A percentile compares a stretch with the other conserved stretches of the same genome.
These are phyloP conservation scores for Trichoderma afroharzianum DNA, from an alignment of 2,329 filamentous ascomycete species.

Conservation along the genomic window DNA sequence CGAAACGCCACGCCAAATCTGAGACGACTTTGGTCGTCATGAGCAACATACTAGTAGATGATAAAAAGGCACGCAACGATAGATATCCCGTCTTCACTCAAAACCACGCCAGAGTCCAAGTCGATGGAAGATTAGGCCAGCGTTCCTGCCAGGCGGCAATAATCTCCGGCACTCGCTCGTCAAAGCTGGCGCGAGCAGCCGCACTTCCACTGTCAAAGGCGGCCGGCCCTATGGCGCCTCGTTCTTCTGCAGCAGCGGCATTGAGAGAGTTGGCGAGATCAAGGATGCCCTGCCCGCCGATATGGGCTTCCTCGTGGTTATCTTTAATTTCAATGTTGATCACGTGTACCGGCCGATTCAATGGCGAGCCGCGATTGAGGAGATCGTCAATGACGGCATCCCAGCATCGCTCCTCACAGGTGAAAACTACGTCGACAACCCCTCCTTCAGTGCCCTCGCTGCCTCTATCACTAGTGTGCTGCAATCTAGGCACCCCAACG, in stretches of 20 bases:
- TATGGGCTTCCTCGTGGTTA: slow-evolving; percentile 92
- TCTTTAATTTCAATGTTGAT: slow-evolving; percentile 99
- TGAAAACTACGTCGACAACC: slow-evolving; percentile 90
- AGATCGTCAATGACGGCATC: slow-evolving; percentile 95
- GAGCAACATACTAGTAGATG: background rate
- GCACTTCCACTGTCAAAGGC: slow-evolving; percentile 68
- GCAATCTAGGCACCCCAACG: slow-evolving; percentile 75
- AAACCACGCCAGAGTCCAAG: slow-evolving; percentile 96
- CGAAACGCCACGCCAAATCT: slow-evolving; percentile 15
- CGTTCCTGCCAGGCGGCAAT: slow-evolving; percentile 90
- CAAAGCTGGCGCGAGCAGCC: slow-evolving; percentile 71
- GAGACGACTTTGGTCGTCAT: background rate
- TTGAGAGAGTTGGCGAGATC: slow-evolving; percentile 87
- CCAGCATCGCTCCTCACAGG: slow-evolving; percentile 97
- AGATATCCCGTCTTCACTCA: slow-evolving; percentile 38
- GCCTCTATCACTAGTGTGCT: slow-evolving; percentile 73
- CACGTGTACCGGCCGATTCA: slow-evolving; percentile 93
- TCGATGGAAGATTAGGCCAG: slow-evolving; percentile 85
- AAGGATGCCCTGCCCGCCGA: slow-evolving; percentile 87
- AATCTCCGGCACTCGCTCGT: slow-evolving; percentile 89
- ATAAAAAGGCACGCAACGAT: background rate
- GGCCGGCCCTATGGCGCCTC: slow-evolving; percentile 58
- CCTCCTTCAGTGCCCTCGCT: slow-evolving; percentile 80
- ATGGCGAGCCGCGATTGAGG: slow-evolving; percentile 74
- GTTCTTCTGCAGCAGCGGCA: slow-evolving; percentile 71